Conservation (phyloP, 2,329 filamentous ascomycete genomes). For the Microdochium paspali region DNA sequence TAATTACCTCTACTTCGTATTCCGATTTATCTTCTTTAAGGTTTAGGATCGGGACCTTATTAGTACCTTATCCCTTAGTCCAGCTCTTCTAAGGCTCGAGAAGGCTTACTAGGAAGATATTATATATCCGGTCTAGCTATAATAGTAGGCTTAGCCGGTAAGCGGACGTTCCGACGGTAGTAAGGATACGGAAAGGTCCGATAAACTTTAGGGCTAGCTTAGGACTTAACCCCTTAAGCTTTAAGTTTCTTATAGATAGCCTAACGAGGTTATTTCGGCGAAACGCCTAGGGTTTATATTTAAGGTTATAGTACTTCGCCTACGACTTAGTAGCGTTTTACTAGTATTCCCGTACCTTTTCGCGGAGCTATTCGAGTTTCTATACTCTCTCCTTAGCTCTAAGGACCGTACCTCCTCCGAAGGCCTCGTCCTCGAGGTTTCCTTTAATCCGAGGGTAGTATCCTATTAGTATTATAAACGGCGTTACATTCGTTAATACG, state of each 20-base stretch:
- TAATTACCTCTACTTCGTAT: constrained; percentile 2
- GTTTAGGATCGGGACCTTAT: neutral
- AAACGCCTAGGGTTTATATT: neutral
- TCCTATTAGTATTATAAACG: no score
- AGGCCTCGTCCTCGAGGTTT: neutral
- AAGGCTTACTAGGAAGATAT: no score
- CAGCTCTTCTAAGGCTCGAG: neutral
- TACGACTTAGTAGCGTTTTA: no score
- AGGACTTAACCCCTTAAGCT: neutral
- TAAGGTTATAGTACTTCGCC: no score
- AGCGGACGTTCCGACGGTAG: neutral
- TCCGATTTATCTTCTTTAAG: neutral
- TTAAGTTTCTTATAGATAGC: constrained; percentile 3
- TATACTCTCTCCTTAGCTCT: neutral
- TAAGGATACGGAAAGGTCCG: constrained; percentile 1
- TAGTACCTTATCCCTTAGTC: neutral
- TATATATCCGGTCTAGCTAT: neutral
- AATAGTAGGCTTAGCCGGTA: constrained; percentile 1
- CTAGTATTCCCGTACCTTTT: no score
- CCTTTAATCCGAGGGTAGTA: constrained; percentile 4
- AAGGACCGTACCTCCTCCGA: neutral
- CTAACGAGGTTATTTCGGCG: constrained; percentile 6
- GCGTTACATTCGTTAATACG: no score
- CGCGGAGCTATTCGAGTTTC: neutral
- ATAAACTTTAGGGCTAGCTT: constrained; percentile 4